phyloP scores from a whole-genome alignment of 805 yeast species.

The Myxozyma monticola region DNA sequence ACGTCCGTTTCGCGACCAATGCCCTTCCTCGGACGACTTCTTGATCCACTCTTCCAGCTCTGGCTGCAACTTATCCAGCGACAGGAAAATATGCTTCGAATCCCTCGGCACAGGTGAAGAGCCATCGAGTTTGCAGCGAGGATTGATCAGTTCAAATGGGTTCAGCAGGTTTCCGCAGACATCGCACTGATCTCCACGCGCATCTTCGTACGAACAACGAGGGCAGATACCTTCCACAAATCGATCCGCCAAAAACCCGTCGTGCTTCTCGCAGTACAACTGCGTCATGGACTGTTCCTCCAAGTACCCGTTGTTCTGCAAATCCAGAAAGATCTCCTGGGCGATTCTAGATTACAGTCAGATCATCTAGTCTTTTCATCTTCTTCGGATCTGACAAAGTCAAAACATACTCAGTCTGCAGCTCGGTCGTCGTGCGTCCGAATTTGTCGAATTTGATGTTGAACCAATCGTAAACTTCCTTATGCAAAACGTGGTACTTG shows the following conservation, averaged over 20 bases:
- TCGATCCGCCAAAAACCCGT: constrained; percentile 92
- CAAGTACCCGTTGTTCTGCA: constrained; percentile 72
- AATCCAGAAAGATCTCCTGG: constrained; percentile 81
- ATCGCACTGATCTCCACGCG: constrained; percentile 99
- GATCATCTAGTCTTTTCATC: background rate
- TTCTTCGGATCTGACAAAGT: background rate
- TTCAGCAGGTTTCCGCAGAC: constrained; percentile 86
- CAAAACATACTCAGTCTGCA: constrained; percentile 65
- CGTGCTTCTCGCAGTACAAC: constrained; percentile 85
- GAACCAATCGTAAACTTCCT: constrained; percentile 94
- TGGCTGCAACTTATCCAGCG: constrained; percentile 80
- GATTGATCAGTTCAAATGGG: constrained; percentile 90
- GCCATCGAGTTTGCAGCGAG: constrained; percentile 91
- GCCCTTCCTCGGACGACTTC: constrained; percentile 66
- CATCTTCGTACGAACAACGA: constrained; percentile 90
- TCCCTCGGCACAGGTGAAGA: constrained; percentile 76
- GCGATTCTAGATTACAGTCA: constrained; percentile 54
- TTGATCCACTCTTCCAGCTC: constrained; percentile 71
- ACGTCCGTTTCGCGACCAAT: constrained; percentile 89
- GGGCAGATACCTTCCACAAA: constrained; percentile 98
- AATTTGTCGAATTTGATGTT: constrained; percentile 91
- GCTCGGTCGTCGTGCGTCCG: constrained; percentile 91
- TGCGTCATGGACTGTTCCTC: constrained; percentile 89
- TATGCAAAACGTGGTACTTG: constrained; percentile 83
- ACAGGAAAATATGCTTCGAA: constrained; percentile 82